Percentiles rank a stretch among this genome's conserved stretches.
Evolutionary conservation across 2,329 filamentous ascomycete species (phyloP).

Genomic region (Paradendryphiella salina): DNA sequence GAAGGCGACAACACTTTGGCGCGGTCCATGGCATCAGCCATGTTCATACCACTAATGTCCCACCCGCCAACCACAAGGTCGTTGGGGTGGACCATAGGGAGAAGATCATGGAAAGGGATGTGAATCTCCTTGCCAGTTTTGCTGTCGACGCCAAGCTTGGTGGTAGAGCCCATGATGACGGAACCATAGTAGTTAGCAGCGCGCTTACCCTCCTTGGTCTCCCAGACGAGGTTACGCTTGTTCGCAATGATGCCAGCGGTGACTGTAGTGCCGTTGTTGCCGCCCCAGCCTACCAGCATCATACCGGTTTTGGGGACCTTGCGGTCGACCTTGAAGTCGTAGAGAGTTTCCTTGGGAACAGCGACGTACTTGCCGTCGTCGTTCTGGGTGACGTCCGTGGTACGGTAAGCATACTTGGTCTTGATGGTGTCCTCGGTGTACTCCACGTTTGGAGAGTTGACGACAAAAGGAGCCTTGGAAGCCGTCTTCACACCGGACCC

Average conservation of each 20-base stretch:
- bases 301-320: constrained; percentile 90
- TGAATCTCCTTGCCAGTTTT: constrained; percentile 88
- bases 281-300: constrained; percentile 97
- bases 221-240: constrained; percentile 81
- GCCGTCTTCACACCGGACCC: constrained; percentile 52
- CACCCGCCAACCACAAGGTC: constrained; percentile 94
- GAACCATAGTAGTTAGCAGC: constrained; percentile 98
- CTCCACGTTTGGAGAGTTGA: constrained; percentile 87
- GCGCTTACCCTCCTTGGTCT: constrained; percentile 85
- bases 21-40: constrained; percentile 92
- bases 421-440: constrained; percentile 88
- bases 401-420: constrained; percentile 95
- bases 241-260: constrained; percentile 98
- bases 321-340: constrained; percentile 97
- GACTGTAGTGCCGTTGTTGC: constrained; percentile 97
- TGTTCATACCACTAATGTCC: constrained; percentile 92
- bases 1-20: constrained; percentile 94
- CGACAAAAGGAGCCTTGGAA: constrained; percentile 72
- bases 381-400: constrained; percentile 75
- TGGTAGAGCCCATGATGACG: constrained; percentile 92
- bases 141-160: constrained; percentile 90
- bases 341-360: constrained; percentile 82
- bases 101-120: constrained; percentile 89
- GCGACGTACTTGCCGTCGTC: constrained; percentile 78
- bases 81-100: constrained; percentile 97